These are phyloP conservation scores for Fusarium cyanostomum DNA, from an alignment of 2,329 filamentous ascomycete genomes.

Conservation along the genomic window DNA sequence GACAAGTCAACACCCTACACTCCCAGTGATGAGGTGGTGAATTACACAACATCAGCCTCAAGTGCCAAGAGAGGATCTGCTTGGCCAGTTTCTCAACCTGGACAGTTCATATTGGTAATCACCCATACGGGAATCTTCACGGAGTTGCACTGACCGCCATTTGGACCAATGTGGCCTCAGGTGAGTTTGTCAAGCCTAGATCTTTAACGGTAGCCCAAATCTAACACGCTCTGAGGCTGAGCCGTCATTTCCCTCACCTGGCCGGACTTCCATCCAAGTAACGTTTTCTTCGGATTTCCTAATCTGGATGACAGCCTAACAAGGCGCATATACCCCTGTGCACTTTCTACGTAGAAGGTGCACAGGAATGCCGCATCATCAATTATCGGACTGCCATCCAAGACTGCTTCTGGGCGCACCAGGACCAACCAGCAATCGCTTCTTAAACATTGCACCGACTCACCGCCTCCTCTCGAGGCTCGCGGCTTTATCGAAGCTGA, in stretches of 20 bases:
- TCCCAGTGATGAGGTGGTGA: neutral
- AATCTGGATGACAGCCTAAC: neutral
- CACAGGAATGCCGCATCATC: too few relatives aligned
- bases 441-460: neutral
- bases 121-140: neutral
- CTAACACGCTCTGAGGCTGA: too few relatives aligned
- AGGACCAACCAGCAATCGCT: neutral
- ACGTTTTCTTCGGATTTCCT: neutral
- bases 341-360: too few relatives aligned
- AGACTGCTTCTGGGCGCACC: too few relatives aligned
- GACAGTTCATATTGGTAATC: neutral
- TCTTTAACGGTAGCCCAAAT: too few relatives aligned
- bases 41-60: neutral
- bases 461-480: neutral
- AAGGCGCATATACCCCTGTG: neutral
- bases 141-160: neutral
- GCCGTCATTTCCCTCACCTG: too few relatives aligned
- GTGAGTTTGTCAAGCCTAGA: too few relatives aligned
- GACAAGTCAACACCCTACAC: neutral
- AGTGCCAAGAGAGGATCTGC: neutral
- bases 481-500: neutral
- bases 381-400: too few relatives aligned
- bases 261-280: too few relatives aligned
- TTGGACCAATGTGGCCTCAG: too few relatives aligned
- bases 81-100: neutral